Base-by-base conservation (phyloP, 2,329 filamentous ascomycete genomes). In the Rhynchosporium graminicola region DNA sequence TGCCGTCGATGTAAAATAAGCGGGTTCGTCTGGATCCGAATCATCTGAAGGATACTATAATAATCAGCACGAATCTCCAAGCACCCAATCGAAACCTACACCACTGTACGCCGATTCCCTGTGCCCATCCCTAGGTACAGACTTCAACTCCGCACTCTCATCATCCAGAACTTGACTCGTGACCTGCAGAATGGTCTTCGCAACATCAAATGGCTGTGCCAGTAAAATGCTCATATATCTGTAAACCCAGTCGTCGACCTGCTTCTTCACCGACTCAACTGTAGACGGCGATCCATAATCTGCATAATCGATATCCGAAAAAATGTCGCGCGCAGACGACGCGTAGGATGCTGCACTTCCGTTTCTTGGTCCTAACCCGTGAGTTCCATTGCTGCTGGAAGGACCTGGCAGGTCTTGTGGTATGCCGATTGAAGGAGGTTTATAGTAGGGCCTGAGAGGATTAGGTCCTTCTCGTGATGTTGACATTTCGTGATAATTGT, bases 171-270 rank as follows among this genome's bases (percentile, higher is more conserved):
- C 83, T 70, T 87, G 84, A 65, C 76, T 78, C 67, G 82, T 86
- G 57, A 92, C 86, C 77, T 99, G 95, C 70, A 99, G 79, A 61
- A 98, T 85, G 13, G 89, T 95, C 82, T 97, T 98, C 73, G 94
- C 92, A 62, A 97, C 93, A 80, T 98, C 95, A 76, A 99, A 98
- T 13, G 95, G 95, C 77, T 99, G 95, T 59, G 92, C 90, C 74
- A 97, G 87, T 72, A 98, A 77, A 29, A 97, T 88, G 62, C 89
- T 92, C 13, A 88, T 89, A 78, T 99, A 99, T 74, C 95, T 94
- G 87, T 93, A 96, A 76, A 96, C 75, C 67, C 95, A 85, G 75
- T 93, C 88, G 74, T 98, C 92, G 54, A 97, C 74, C 64, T 96
- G 79, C 66, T 89, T 87, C 74, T 89, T 91, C 48, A 89, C 80